phyloP scores from a whole-genome alignment of 73 alveolate species.

The Symbiodinium natans region DNA sequence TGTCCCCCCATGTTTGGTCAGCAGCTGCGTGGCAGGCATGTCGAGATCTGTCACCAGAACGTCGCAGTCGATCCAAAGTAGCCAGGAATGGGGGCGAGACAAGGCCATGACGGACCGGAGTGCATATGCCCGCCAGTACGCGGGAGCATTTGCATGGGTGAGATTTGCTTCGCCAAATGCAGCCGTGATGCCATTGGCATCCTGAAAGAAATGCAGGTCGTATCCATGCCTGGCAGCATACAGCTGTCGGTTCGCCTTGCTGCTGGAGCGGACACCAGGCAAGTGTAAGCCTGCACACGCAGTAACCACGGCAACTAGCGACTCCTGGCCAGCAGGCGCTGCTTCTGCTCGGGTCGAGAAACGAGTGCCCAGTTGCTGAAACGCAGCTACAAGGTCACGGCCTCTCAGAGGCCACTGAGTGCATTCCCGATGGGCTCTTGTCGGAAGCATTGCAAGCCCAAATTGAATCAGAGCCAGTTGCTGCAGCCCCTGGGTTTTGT shows the following conservation, averaged over 20 bases:
- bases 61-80: constrained; percentile 56
- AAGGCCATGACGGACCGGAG: constrained; percentile 1
- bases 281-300: constrained; percentile 46
- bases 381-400: constrained; percentile 34
- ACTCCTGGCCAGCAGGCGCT: not conserved
- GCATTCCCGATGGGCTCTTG: constrained; percentile 45
- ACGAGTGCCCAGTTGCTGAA: not conserved
- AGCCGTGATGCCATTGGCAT: not conserved
- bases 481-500: not conserved
- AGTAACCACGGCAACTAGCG: constrained; percentile 40
- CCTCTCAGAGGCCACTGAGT: constrained; percentile 88
- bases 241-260: not conserved
- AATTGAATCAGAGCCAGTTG: constrained; percentile 49
- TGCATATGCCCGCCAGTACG: constrained; percentile 67
- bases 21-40: not conserved
- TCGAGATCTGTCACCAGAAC: not conserved
- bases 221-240: constrained; percentile 66
- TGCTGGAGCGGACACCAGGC: not conserved
- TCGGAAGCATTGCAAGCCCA: constrained; percentile 20
- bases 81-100: not conserved
- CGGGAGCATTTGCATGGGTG: constrained; percentile 22
- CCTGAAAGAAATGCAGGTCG: constrained; percentile 37
- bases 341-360: not conserved
- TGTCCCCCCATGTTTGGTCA: not conserved
- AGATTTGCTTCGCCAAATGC: not conserved